Percentiles rank a stretch among this genome's conserved stretches.
Evolutionary conservation across 331 rosid species (phyloP).

Genomic region (Acacia pycnantha): DNA sequence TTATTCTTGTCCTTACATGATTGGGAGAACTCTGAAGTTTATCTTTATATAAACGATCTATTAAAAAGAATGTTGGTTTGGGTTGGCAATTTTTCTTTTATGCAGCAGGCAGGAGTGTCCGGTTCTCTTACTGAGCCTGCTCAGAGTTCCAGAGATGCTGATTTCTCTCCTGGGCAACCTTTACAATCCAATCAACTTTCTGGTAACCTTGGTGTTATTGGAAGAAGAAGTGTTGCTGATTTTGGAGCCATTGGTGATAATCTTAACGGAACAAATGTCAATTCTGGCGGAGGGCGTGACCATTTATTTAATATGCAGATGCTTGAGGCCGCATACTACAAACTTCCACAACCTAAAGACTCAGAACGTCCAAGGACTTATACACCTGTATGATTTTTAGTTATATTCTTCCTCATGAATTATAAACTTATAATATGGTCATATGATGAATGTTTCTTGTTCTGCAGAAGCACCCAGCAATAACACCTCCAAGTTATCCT

Average conservation of each 20-base stretch:
- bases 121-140: conserved; percentile 61
- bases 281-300: conserved; percentile 61
- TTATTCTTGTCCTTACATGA: background rate
- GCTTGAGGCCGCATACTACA: conserved; percentile 77
- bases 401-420: conserved; percentile 17
- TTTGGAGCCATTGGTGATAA: conserved; percentile 76
- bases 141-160: conserved; percentile 62
- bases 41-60: background rate
- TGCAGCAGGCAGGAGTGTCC: conserved; percentile 57
- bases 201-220: conserved; percentile 77
- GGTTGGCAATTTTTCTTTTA: conserved; percentile 22
- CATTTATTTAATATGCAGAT: conserved; percentile 67
- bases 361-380: conserved; percentile 86
- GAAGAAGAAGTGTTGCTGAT: conserved; percentile 70
- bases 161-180: conserved; percentile 86
- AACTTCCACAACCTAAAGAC: conserved; percentile 82
- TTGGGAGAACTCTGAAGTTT: background rate
- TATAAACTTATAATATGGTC: background rate
- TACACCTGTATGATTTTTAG: conserved; percentile 53
- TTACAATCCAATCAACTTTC: conserved; percentile 67
- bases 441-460: background rate
- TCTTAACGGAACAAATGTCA: conserved; percentile 47
- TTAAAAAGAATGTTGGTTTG: conserved; percentile 17
- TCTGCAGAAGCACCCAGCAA: conserved; percentile 72
- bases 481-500: conserved; percentile 76